A percentile compares a stretch with the other conserved stretches of the same genome.
Conservation (phyloP, 495 filamentous ascomycete species). For the Penicillium coprophilum region DNA sequence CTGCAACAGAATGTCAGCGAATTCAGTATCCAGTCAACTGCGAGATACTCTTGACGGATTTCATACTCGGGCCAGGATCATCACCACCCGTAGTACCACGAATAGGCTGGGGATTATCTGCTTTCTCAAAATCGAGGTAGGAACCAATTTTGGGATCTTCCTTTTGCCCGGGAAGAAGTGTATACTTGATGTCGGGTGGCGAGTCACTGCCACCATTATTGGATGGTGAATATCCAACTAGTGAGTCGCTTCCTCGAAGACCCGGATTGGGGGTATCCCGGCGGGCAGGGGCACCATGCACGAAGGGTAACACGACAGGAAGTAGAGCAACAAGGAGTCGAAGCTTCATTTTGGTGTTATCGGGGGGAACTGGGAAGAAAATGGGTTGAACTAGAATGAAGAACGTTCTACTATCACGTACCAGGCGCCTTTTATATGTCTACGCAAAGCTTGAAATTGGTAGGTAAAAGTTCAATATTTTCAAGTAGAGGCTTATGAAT, state of each 20-base stretch:
- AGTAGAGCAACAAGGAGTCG: constrained; percentile 9
- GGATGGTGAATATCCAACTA: constrained; percentile 41
- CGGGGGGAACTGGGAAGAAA: not conserved
- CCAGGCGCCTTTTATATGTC: not conserved
- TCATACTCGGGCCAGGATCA: constrained; percentile 60
- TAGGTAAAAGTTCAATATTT: not conserved
- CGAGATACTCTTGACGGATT: not conserved
- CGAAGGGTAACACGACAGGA: constrained; percentile 8
- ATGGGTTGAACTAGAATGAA: not conserved
- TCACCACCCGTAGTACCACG: constrained; percentile 58
- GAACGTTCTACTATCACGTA: no score
- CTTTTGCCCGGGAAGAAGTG: constrained; percentile 55
- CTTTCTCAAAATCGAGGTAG: constrained; percentile 62
- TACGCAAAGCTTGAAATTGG: not conserved
- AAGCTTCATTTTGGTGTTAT: constrained; percentile 15
- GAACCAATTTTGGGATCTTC: constrained; percentile 56
- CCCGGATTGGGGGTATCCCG: constrained; percentile 25
- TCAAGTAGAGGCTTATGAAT: not conserved
- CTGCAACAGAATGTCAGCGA: constrained; percentile 23
- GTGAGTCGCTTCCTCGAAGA: constrained; percentile 32
- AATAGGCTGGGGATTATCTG: constrained; percentile 66
- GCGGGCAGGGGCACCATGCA: constrained; percentile 24
- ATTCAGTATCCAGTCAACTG: not conserved
- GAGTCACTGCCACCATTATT: constrained; percentile 31
- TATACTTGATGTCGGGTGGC: constrained; percentile 40